Percentiles rank a stretch among this genome's conserved stretches.
These are phyloP conservation scores for Maudiozyma barnettii DNA, from an alignment of 805 yeast genomes.

Conservation along the genomic window DNA sequence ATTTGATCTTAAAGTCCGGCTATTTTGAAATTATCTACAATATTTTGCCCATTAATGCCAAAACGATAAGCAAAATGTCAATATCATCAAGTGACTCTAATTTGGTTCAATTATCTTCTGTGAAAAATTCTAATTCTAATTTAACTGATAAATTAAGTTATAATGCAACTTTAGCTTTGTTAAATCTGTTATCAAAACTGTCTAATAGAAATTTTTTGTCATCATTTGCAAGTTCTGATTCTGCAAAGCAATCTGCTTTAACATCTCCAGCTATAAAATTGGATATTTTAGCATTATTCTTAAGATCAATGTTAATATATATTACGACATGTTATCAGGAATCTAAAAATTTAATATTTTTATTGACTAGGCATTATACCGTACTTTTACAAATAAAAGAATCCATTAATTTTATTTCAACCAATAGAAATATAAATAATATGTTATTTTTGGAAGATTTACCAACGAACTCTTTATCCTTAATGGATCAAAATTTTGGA, in stretches of 20 bases:
- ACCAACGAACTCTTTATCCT: background rate
- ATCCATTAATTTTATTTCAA: constrained; percentile 16
- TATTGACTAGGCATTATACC: constrained; percentile 33
- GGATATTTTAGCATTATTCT: constrained; percentile 49
- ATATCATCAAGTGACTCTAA: constrained; percentile 8
- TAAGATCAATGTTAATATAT: constrained; percentile 46
- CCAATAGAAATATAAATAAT: constrained; percentile 7
- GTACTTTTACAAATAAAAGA: constrained; percentile 23
- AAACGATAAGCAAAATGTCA: background rate
- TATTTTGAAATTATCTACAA: constrained; percentile 55
- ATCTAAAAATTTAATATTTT: constrained; percentile 45
- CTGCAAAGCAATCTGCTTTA: background rate
- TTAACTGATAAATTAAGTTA: constrained; percentile 32
- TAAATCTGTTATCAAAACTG: constrained; percentile 32
- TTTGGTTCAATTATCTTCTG: constrained; percentile 21
- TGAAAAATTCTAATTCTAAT: constrained; percentile 23
- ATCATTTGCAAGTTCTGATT: constrained; percentile 8
- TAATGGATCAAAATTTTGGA: background rate
- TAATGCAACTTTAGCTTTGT: constrained; percentile 37
- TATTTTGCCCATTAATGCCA: constrained; percentile 37
- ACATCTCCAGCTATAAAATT: constrained; percentile 32
- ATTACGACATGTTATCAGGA: constrained; percentile 42
- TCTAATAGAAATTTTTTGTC: constrained; percentile 21
- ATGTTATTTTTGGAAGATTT: constrained; percentile 3
- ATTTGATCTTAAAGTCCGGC: constrained; percentile 31